These are phyloP conservation scores for Arthrobotrys sphaeroides DNA, from an alignment of 2,329 filamentous ascomycete species.

Conservation along the genomic window DNA sequence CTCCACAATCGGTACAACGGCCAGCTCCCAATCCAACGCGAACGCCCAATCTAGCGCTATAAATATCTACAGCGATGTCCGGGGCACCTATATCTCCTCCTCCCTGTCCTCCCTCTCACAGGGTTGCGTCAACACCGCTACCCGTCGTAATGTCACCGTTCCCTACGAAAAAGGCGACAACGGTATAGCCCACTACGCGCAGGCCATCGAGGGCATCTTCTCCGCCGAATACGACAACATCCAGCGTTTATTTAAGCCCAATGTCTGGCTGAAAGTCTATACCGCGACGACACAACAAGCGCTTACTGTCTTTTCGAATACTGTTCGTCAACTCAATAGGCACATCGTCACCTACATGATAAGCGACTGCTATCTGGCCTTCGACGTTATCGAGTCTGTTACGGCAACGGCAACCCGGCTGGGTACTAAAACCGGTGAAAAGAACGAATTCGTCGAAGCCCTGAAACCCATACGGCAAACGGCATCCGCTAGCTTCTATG, in stretches of 20 bases:
- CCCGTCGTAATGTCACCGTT: slow-evolving; percentile 72
- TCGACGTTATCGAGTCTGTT: slow-evolving; percentile 92
- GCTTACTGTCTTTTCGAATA: slow-evolving; percentile 83
- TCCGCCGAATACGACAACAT: slow-evolving; percentile 90
- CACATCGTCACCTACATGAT: slow-evolving; percentile 86
- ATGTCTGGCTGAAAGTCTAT: slow-evolving; percentile 83
- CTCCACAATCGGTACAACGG: slow-evolving; percentile 56
- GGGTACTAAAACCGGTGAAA: slow-evolving; percentile 84
- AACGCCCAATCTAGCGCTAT: slow-evolving; percentile 62
- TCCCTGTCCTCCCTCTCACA: slow-evolving; percentile 86
- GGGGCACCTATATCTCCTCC: slow-evolving; percentile 83
- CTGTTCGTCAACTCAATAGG: slow-evolving; percentile 84
- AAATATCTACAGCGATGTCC: slow-evolving; percentile 83
- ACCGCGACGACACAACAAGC: slow-evolving; percentile 80
- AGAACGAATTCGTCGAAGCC: slow-evolving; percentile 81
- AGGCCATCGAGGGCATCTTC: slow-evolving; percentile 86
- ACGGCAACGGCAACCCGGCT: slow-evolving; percentile 80
- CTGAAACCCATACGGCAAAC: slow-evolving; percentile 91
- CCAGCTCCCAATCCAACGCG: slow-evolving; percentile 8
- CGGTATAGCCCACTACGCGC: slow-evolving; percentile 87
- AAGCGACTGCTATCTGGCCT: slow-evolving; percentile 93
- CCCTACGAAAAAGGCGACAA: slow-evolving; percentile 87
- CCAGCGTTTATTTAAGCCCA: slow-evolving; percentile 81
- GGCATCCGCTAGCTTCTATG: slow-evolving; percentile 82
- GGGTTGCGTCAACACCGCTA: slow-evolving; percentile 83